Evolutionary conservation across 805 yeast genomes (phyloP).

Genomic region (Wickerhamomyces alni): DNA sequence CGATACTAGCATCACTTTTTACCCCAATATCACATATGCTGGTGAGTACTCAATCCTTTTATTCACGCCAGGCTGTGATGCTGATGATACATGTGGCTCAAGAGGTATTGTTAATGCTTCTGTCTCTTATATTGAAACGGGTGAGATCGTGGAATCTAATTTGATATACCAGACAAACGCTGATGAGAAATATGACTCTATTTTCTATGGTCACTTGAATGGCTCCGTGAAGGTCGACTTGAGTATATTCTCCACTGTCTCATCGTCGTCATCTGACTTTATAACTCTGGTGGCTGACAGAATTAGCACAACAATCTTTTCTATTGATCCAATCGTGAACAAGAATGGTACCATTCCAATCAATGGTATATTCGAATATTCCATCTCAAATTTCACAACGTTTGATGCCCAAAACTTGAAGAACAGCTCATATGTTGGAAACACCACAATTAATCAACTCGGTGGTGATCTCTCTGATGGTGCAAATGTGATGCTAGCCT

Average conservation of each 20-base stretch:
- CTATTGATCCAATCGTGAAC: constrained; percentile 34
- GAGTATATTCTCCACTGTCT: constrained; percentile 27
- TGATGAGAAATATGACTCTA: constrained; percentile 70
- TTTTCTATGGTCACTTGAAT: constrained; percentile 65
- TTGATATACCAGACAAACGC: constrained; percentile 75
- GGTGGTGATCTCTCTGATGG: constrained; percentile 29
- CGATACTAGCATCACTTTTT: constrained; percentile 41
- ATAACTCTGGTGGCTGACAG: constrained; percentile 69
- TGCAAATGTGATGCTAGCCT: constrained; percentile 33
- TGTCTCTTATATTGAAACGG: constrained; percentile 36
- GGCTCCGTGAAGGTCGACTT: constrained; percentile 41
- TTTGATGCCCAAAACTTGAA: constrained; percentile 22
- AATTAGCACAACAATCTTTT: constrained; percentile 42
- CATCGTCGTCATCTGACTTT: constrained; percentile 19
- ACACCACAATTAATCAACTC: constrained; percentile 36
- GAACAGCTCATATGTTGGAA: constrained; percentile 31
- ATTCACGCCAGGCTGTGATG: constrained; percentile 82
- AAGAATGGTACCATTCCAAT: constrained; percentile 36
- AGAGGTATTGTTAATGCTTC: constrained; percentile 82
- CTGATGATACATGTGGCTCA: constrained; percentile 57
- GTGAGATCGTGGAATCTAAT: constrained; percentile 33
- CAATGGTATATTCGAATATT: constrained; percentile 82
- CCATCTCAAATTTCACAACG: constrained; percentile 56
- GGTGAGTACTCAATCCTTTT: constrained; percentile 71
- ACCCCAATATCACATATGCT: constrained; percentile 62